Conservation (phyloP, 2,329 filamentous ascomycete species). For the Sodiomyces alkalinus region DNA sequence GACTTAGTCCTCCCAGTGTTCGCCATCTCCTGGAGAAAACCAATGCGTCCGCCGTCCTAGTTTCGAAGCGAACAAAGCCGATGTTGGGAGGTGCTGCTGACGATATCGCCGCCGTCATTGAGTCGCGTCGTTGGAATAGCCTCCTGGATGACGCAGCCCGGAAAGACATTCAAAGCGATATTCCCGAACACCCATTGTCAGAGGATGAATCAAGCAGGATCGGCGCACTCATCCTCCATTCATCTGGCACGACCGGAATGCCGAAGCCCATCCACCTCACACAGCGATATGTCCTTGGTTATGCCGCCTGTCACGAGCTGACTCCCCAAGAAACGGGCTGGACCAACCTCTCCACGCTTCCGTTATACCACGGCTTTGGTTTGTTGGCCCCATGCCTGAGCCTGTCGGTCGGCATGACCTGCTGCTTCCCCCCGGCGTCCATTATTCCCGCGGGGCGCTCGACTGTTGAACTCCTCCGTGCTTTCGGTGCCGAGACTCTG, state of each 20-base stretch:
- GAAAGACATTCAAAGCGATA: too few species aligned
- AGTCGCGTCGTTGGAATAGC: background rate
- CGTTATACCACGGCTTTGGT: conserved; percentile 19
- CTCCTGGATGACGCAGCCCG: background rate
- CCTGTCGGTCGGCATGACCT: conserved; percentile 14
- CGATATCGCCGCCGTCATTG: background rate
- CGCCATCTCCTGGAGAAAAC: conserved; percentile 8
- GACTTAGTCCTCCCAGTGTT: conserved; percentile 8
- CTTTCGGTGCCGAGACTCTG: conserved; percentile 11
- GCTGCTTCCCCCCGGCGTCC: conserved; percentile 12
- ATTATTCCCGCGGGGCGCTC: conserved; percentile 12
- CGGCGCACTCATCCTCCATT: conserved; percentile 14
- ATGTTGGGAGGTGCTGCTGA: background rate
- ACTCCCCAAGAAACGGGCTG: conserved; percentile 8
- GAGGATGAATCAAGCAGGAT: background rate
- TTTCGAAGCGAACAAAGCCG: conserved; percentile 5
- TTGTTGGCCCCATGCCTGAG: conserved; percentile 16
- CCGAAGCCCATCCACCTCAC: conserved; percentile 18
- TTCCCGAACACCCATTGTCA: background rate
- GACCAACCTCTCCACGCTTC: conserved; percentile 16
- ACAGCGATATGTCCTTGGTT: conserved; percentile 14
- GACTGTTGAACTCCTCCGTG: conserved; percentile 11
- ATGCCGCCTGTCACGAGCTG: conserved; percentile 14
- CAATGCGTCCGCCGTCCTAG: conserved; percentile 4
- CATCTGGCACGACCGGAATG: conserved; percentile 18